Conservation (phyloP, 192 early-diverging fungal genomes). For the Coemansia sp. region DNA sequence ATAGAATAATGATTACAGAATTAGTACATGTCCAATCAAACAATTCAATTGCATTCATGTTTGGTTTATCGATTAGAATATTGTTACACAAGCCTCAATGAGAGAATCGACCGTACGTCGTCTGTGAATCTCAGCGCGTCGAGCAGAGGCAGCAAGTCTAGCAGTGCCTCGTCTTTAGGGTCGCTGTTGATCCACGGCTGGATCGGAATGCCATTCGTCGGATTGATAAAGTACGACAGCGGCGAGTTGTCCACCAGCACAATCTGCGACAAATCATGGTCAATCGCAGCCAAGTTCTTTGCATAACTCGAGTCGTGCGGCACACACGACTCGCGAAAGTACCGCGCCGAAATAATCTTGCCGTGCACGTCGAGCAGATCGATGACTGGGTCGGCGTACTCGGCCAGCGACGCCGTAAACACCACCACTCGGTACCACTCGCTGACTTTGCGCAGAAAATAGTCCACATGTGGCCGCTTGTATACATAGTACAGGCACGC, state of each 20-base stretch:
- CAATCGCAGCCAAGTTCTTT: slow-evolving; percentile 65
- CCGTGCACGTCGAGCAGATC: slow-evolving; percentile 62
- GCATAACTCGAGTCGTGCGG: slow-evolving; percentile 64
- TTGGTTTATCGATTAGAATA: neutral
- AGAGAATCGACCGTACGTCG: slow-evolving; percentile 63
- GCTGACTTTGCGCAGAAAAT: slow-evolving; percentile 62
- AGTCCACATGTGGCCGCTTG: slow-evolving; percentile 62
- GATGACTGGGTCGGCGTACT: slow-evolving; percentile 66
- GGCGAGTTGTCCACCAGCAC: slow-evolving; percentile 73
- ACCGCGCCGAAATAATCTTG: slow-evolving; percentile 60
- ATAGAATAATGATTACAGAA: too few species aligned
- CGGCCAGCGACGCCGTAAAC: slow-evolving; percentile 70
- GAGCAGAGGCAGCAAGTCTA: slow-evolving; percentile 61
- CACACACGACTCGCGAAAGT: slow-evolving; percentile 68
- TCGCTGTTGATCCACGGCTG: slow-evolving; percentile 70
- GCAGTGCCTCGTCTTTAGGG: slow-evolving; percentile 63
- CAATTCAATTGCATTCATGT: neutral
- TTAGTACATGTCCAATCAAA: neutral
- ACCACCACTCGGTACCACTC: slow-evolving; percentile 68
- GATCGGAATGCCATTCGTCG: slow-evolving; percentile 70
- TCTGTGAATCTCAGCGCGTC: slow-evolving; percentile 60
- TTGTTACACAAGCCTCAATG: slow-evolving; percentile 43
- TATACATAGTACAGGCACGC: slow-evolving; percentile 64
- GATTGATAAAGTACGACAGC: slow-evolving; percentile 72
- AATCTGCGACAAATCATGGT: slow-evolving; percentile 63